Evolutionary conservation across 1,284 basidiomycete species (phyloP).

Genomic region (Naganishia liquefaciens): DNA sequence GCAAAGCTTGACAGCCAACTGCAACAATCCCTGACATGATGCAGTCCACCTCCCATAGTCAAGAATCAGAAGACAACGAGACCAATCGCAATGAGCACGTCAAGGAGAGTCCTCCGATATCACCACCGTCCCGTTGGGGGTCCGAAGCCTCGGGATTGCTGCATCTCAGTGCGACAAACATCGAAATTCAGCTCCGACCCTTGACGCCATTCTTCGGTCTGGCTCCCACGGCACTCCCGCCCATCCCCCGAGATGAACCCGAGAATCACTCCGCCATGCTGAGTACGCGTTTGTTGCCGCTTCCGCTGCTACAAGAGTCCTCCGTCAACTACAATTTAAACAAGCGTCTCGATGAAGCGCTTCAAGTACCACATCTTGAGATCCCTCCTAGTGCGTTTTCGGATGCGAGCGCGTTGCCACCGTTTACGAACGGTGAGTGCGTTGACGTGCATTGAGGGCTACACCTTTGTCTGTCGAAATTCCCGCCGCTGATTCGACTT

Average conservation of each 20-base stretch:
- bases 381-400: not conserved
- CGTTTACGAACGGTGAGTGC: constrained; percentile 4
- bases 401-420: not conserved
- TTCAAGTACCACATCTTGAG: not conserved
- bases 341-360: not conserved
- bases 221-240: not conserved
- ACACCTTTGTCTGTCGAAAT: not conserved
- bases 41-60: not conserved
- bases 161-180: not conserved
- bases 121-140: not conserved
- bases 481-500: not conserved
- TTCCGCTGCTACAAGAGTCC: constrained; percentile 2
- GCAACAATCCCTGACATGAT: not conserved
- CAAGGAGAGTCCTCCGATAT: not conserved
- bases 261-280: constrained; percentile 21
- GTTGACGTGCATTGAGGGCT: not conserved
- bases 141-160: not conserved
- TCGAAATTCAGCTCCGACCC: constrained; percentile 18
- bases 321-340: too few relatives aligned
- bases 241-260: constrained; percentile 7
- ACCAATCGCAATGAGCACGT: not conserved
- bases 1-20: not conserved
- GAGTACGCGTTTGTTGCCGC: constrained; percentile 16
- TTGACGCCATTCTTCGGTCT: constrained; percentile 17
- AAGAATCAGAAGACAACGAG: not conserved